Evolutionary conservation across 1,284 basidiomycete genomes (phyloP).

Genomic region (Ganoderma boninense): DNA sequence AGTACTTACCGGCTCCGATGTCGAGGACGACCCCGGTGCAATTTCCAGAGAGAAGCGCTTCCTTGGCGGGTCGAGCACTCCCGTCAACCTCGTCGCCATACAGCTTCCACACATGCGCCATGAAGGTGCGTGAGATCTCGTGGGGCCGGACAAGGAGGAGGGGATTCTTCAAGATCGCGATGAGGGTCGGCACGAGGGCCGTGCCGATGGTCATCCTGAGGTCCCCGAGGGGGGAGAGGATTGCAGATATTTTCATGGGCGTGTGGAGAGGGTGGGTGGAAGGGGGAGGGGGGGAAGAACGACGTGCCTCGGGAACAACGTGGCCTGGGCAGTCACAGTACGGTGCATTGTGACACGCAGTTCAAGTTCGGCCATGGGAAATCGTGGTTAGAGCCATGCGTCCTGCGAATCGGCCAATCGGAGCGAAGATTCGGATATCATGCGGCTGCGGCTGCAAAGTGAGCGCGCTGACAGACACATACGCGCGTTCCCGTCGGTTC

Average conservation of each 20-base stretch:
- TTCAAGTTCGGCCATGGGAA: neutral
- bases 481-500: too few species aligned
- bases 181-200: constrained; percentile 58
- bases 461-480: too few species aligned
- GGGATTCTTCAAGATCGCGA: constrained; percentile 50
- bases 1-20: neutral
- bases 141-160: constrained; percentile 54
- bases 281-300: neutral
- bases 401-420: neutral
- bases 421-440: too few species aligned
- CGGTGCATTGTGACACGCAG: neutral
- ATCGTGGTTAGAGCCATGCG: neutral
- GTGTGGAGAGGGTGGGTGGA: neutral
- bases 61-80: neutral
- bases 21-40: constrained; percentile 1
- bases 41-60: neutral
- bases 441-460: too few species aligned
- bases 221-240: constrained; percentile 50
- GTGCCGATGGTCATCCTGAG: constrained; percentile 48
- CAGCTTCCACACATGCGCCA: constrained; percentile 63
- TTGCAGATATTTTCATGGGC: constrained; percentile 54
- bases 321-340: neutral
- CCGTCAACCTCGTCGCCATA: constrained; percentile 38
- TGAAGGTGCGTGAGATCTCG: constrained; percentile 62
- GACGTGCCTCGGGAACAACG: neutral